phyloP scores from a whole-genome alignment of 1,139 yeast genomes.

The Yamadazyma atlantica region DNA sequence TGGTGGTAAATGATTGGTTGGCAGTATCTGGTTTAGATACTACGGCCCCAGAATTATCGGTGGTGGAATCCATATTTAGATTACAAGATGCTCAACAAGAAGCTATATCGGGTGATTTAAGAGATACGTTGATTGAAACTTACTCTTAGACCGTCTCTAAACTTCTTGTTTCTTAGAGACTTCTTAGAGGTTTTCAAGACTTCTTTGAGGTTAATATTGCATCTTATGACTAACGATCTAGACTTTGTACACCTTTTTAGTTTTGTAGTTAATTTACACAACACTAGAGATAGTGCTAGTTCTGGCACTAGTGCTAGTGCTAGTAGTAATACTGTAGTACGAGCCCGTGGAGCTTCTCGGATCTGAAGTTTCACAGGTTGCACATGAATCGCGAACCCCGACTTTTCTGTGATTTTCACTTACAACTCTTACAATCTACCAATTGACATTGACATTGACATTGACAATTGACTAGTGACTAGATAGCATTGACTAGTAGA shows the following conservation, averaged over 20 bases:
- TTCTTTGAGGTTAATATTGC: neutral
- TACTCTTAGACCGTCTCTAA: slow-evolving; percentile 38
- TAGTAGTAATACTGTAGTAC: no score
- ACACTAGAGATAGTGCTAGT: no score
- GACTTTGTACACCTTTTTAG: neutral
- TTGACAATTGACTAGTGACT: no score
- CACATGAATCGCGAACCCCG: neutral
- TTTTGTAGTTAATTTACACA: no score
- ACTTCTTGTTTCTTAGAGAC: neutral
- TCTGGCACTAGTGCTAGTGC: no score
- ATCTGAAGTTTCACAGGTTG: neutral
- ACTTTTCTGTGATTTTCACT: neutral
- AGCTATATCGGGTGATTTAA: slow-evolving; percentile 75
- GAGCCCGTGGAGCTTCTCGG: neutral
- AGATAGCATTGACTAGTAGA: no score
- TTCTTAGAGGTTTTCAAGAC: neutral
- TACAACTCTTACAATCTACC: neutral
- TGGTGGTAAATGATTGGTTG: slow-evolving; percentile 98
- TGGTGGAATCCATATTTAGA: slow-evolving; percentile 92
- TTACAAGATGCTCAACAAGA: slow-evolving; percentile 88
- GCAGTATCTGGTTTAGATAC: slow-evolving; percentile 97
- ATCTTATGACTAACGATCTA: slow-evolving; percentile 2
- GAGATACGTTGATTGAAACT: slow-evolving; percentile 90
- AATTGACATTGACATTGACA: no score
- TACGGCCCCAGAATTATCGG: slow-evolving; percentile 97